These are phyloP conservation scores for Capronia epimyces DNA, from an alignment of 2,329 filamentous ascomycete species.

Conservation along the genomic window DNA sequence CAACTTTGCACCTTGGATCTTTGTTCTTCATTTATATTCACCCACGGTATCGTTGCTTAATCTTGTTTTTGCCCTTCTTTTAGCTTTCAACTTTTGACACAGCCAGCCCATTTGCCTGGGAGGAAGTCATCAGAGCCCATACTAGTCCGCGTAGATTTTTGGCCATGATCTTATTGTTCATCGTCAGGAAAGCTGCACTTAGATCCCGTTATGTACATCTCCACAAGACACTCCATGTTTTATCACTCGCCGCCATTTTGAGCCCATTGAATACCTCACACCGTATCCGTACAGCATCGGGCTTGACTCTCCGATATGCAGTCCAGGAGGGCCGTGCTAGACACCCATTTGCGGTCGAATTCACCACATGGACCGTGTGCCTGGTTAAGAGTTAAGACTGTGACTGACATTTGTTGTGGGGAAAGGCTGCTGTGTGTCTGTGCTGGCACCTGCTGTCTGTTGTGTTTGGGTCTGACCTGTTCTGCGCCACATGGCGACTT, in stretches of 20 bases:
- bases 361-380: conserved; percentile 17
- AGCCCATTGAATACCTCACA: conserved; percentile 18
- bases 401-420: not conserved
- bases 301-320: conserved; percentile 22
- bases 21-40: too few relatives aligned
- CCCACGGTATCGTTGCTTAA: too few relatives aligned
- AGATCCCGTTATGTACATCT: conserved; percentile 21
- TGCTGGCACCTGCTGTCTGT: conserved; percentile 8
- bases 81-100: conserved; percentile 1
- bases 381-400: conserved; percentile 5
- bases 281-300: conserved; percentile 13
- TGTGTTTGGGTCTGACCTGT: conserved; percentile 4
- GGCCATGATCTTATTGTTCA: conserved; percentile 1
- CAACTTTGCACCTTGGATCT: too few relatives aligned
- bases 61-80: too few relatives aligned
- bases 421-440: not conserved
- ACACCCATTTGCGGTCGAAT: conserved; percentile 20
- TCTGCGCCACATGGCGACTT: conserved; percentile 14
- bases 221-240: conserved; percentile 21
- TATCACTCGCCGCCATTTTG: conserved; percentile 18
- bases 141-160: too few relatives aligned
- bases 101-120: conserved; percentile 13
- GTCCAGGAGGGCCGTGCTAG: conserved; percentile 1
- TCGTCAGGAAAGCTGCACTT: conserved; percentile 9
- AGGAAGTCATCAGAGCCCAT: conserved; percentile 9